Evolutionary conservation across 208 protist genomes (phyloP).

Genomic region (Jaenimonas drosophilae): DNA sequence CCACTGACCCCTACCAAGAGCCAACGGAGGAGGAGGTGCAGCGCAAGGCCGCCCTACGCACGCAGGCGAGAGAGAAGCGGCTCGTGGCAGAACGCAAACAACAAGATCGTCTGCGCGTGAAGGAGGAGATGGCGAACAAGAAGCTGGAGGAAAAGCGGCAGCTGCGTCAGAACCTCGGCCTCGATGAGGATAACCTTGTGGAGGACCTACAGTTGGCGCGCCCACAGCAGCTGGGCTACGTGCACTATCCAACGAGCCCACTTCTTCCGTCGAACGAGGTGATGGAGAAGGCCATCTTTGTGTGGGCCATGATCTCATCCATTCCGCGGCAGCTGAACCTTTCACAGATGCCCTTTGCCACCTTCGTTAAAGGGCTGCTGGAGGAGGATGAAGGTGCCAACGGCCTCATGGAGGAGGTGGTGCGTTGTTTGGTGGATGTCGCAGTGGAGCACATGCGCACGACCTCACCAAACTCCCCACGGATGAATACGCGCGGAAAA

Average conservation of each 20-base stretch:
- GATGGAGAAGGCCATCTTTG: conserved; percentile 62
- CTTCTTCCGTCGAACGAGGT: conserved; percentile 27
- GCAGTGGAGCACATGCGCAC: conserved; percentile 37
- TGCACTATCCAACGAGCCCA: conserved; percentile 24
- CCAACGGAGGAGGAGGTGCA: conserved; percentile 37
- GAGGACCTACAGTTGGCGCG: conserved; percentile 39
- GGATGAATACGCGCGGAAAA: conserved; percentile 45
- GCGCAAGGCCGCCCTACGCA: conserved; percentile 43
- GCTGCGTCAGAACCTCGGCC: conserved; percentile 35
- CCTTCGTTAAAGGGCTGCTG: conserved; percentile 59
- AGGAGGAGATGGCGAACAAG: conserved; percentile 38
- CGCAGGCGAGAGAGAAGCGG: conserved; percentile 42
- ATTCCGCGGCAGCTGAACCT: conserved; percentile 43
- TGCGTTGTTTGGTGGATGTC: conserved; percentile 38
- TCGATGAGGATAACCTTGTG: conserved; percentile 12
- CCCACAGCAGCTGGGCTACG: conserved; percentile 27
- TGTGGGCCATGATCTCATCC: conserved; percentile 70
- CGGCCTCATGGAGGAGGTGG: conserved; percentile 79
- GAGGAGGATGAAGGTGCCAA: conserved; percentile 54
- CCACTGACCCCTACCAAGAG: conserved; percentile 35
- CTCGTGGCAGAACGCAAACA: conserved; percentile 40
- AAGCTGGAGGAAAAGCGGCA: conserved; percentile 53
- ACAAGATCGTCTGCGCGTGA: conserved; percentile 26
- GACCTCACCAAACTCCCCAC: conserved; percentile 24
- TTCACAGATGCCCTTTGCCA: conserved; percentile 68